phyloP scores from a whole-genome alignment of 179 eudicot species.

The Actinidia chinensis region DNA sequence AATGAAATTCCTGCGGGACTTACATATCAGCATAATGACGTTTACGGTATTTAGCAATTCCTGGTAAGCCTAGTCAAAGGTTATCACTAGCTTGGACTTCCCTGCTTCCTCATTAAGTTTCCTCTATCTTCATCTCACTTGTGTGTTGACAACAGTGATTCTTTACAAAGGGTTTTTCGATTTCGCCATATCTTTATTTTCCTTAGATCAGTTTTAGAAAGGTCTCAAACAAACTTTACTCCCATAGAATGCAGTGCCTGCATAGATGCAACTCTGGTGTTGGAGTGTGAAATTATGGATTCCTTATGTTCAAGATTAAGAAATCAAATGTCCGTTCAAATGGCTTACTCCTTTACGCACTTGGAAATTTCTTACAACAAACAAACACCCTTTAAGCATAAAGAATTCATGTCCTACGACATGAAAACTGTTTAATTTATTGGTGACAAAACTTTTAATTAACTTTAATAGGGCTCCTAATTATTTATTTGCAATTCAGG shows the following conservation, averaged over 20 bases:
- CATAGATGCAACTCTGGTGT: constrained; percentile 12
- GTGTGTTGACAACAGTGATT: constrained; percentile 75
- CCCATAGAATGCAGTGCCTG: constrained; percentile 96
- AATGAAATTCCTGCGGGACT: constrained; percentile 13
- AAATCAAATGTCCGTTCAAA: constrained; percentile 7
- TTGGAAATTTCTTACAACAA: constrained; percentile 93
- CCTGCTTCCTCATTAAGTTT: constrained; percentile 55
- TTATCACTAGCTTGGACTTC: constrained; percentile 58
- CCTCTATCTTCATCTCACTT: constrained; percentile 70
- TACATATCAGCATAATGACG: constrained; percentile 95
- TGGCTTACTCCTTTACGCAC: constrained; percentile 84
- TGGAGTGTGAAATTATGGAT: background rate
- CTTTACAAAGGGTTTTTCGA: constrained; percentile 92
- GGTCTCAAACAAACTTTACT: constrained; percentile 70
- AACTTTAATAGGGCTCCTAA: background rate
- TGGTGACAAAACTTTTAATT: background rate
- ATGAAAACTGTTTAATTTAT: background rate
- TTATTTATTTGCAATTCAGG: background rate
- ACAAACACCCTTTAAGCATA: constrained; percentile 87
- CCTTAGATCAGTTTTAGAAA: constrained; percentile 93
- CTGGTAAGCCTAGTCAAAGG: constrained; percentile 78
- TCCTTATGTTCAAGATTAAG: background rate
- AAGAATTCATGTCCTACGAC: constrained; percentile 70
- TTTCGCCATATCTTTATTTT: constrained; percentile 87
- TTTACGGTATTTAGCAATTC: constrained; percentile 43